A percentile compares a stretch with the other conserved stretches of the same genome.
phyloP scores from a whole-genome alignment of 441 rosid species.

The Jatropha multifida region DNA sequence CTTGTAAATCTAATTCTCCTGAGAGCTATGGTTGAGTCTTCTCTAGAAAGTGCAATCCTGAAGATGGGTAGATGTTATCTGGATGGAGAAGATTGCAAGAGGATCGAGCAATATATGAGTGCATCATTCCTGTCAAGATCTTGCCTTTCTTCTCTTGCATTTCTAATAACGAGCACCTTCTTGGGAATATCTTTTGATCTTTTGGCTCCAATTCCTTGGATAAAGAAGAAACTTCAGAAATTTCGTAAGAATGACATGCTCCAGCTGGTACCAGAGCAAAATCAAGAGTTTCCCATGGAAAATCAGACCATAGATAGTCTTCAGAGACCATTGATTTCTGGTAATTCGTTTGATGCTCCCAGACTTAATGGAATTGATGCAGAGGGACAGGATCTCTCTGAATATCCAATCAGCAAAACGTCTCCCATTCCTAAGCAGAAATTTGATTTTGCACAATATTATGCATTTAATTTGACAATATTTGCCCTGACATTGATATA shows the following conservation, averaged over 20 bases:
- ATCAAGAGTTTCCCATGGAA: slow-evolving; percentile 75
- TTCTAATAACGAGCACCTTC: slow-evolving; percentile 85
- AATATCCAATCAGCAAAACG: slow-evolving; percentile 75
- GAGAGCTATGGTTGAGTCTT: slow-evolving; percentile 88
- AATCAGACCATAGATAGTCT: slow-evolving; percentile 57
- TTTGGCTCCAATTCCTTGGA: slow-evolving; percentile 95
- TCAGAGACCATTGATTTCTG: slow-evolving; percentile 69
- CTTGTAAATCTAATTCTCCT: slow-evolving; percentile 89
- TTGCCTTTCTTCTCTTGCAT: slow-evolving; percentile 91
- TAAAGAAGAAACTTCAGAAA: slow-evolving; percentile 81
- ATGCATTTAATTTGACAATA: slow-evolving; percentile 91
- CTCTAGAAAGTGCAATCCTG: slow-evolving; percentile 76
- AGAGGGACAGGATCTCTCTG: slow-evolving; percentile 71
- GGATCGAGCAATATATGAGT: slow-evolving; percentile 92
- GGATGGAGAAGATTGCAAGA: slow-evolving; percentile 97
- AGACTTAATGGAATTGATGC: slow-evolving; percentile 42
- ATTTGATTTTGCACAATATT: slow-evolving; percentile 94
- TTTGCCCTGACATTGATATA: slow-evolving; percentile 92
- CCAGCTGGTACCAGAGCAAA: slow-evolving; percentile 87
- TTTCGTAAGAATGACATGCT: slow-evolving; percentile 95
- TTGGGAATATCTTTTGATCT: slow-evolving; percentile 89
- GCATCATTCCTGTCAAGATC: slow-evolving; percentile 87
- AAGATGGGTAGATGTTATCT: slow-evolving; percentile 89
- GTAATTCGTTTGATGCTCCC: slow-evolving; percentile 61
- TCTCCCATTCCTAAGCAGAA: slow-evolving; percentile 92